phyloP scores from a whole-genome alignment of 352 stramenopile genomes.

The Peronospora farinosa region DNA sequence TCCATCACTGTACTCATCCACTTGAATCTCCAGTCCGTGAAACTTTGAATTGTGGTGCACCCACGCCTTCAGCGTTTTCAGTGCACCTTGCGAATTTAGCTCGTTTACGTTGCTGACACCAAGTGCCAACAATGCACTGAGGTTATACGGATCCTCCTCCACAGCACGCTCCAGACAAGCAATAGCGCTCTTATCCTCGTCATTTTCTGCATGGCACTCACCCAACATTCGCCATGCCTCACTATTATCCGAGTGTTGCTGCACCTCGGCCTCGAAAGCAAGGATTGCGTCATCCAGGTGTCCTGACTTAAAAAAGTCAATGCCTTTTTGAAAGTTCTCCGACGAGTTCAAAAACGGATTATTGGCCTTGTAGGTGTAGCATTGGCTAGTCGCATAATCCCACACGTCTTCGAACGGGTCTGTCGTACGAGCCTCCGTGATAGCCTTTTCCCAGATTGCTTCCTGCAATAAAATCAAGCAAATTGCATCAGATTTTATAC shows the following conservation, averaged over 20 bases:
- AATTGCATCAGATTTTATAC: constrained; percentile 5
- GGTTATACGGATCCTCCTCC: constrained; percentile 92
- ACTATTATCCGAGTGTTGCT: constrained; percentile 90
- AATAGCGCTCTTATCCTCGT: constrained; percentile 94
- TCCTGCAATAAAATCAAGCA: constrained; percentile 26
- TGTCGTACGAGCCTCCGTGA: constrained; percentile 53
- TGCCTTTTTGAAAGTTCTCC: constrained; percentile 68
- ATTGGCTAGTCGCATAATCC: constrained; percentile 42
- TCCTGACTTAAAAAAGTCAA: constrained; percentile 86
- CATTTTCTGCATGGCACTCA: constrained; percentile 93
- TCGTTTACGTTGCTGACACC: constrained; percentile 97
- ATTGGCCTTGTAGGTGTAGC: constrained; percentile 72
- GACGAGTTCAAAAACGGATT: constrained; percentile 61
- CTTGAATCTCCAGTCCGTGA: constrained; percentile 86
- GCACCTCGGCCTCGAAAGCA: constrained; percentile 93
- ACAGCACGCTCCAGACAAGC: constrained; percentile 90
- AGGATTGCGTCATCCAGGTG: constrained; percentile 90
- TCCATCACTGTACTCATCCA: constrained; percentile 86
- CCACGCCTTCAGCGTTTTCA: constrained; percentile 93
- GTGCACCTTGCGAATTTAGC: constrained; percentile 88
- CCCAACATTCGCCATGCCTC: constrained; percentile 93
- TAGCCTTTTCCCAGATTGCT: constrained; percentile 72
- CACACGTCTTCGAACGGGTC: constrained; percentile 80
- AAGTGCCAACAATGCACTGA: constrained; percentile 89
- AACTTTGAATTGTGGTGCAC: constrained; percentile 97